Percentiles rank a stretch among this genome's conserved stretches.
Conservation (phyloP, 495 filamentous ascomycete species). For the Glonium stellatum region DNA sequence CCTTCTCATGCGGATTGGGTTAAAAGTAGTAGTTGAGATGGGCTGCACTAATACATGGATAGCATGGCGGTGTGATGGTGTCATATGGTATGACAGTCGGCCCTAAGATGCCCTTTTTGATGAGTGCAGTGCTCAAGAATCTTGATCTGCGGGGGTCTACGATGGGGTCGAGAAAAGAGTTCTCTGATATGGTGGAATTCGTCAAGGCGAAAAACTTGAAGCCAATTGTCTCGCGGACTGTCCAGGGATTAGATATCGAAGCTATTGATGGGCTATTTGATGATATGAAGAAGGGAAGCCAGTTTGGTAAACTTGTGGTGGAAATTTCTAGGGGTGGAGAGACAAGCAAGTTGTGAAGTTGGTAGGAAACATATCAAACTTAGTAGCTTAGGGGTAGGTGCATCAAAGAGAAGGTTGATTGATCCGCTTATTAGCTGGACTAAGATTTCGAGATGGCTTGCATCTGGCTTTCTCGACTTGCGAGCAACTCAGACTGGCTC, state of each 20-base stretch:
- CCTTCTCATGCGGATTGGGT: neutral
- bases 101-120: conserved; percentile 37
- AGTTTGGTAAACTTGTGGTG: conserved; percentile 42
- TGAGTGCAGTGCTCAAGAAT: conserved; percentile 39
- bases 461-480: too few relatives aligned
- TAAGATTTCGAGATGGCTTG: too few relatives aligned
- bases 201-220: conserved; percentile 32
- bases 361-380: conserved; percentile 2
- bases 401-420: too few relatives aligned
- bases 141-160: conserved; percentile 39
- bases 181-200: conserved; percentile 40
- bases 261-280: conserved; percentile 39
- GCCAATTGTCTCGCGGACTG: conserved; percentile 35
- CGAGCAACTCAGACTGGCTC: too few relatives aligned
- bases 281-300: conserved; percentile 39
- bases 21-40: neutral
- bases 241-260: conserved; percentile 33
- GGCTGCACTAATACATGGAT: neutral
- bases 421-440: too few relatives aligned
- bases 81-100: conserved; percentile 39
- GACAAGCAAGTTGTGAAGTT: conserved; percentile 26
- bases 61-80: conserved; percentile 38
- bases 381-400: neutral
- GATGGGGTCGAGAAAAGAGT: conserved; percentile 43
- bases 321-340: conserved; percentile 28